Conservation (phyloP, 257 asterid genomes). For the Ocimum tenuiflorum region DNA sequence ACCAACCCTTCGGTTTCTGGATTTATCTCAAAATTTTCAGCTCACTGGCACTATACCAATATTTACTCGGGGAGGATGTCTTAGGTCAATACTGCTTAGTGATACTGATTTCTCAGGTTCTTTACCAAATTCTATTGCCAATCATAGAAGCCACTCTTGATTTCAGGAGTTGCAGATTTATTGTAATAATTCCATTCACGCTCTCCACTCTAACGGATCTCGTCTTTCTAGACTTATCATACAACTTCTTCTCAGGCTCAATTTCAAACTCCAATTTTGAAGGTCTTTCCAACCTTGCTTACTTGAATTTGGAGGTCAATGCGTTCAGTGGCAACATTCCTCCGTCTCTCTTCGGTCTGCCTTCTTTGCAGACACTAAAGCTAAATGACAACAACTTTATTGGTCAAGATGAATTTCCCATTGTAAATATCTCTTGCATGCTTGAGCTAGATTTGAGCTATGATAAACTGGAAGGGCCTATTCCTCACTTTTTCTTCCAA, state of each 20-base stretch:
- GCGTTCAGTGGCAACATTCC: conserved; percentile 28
- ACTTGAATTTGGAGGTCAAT: conserved; percentile 15
- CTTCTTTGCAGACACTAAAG: conserved; percentile 13
- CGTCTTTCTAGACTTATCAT: conserved; percentile 10
- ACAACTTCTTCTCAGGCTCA: conserved; percentile 19
- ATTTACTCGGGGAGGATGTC: conserved; percentile 12
- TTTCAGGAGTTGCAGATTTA: conserved; percentile 25
- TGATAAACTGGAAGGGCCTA: conserved; percentile 15
- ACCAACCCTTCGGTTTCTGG: conserved; percentile 18
- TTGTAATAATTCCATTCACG: conserved; percentile 24
- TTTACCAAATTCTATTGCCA: conserved; percentile 27
- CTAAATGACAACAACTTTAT: conserved; percentile 27
- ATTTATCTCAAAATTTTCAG: conserved; percentile 7
- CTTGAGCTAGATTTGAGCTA: conserved; percentile 19
- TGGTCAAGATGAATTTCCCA: conserved; percentile 17
- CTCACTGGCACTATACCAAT: conserved; percentile 24
- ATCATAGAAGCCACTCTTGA: conserved; percentile 28
- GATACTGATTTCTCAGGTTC: conserved; percentile 27
- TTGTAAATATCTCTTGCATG: neutral
- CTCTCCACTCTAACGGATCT: conserved; percentile 18
- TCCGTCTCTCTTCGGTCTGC: conserved; percentile 20
- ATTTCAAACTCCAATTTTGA: conserved; percentile 9
- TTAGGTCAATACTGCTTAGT: conserved; percentile 14
- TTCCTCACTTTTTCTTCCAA: conserved; percentile 16
- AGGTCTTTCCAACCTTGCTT: neutral